Conservation (phyloP, 495 filamentous ascomycete genomes). For the Aspergillus affinis region DNA sequence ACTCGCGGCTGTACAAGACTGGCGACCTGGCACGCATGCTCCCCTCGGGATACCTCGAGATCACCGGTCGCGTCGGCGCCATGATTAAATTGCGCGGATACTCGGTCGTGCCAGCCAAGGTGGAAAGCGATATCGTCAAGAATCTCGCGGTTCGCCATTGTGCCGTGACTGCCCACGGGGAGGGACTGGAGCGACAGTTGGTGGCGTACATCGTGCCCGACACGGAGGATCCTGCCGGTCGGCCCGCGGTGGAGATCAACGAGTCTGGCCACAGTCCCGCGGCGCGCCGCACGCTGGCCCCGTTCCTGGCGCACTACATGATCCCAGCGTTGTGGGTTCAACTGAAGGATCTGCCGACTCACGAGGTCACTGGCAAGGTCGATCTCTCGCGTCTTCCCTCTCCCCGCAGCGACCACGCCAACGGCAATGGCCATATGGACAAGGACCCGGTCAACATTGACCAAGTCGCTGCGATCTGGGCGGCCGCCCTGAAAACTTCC, state of each 20-base stretch:
- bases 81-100: constrained; percentile 84
- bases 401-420: constrained; percentile 42
- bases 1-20: constrained; percentile 71
- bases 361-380: constrained; percentile 67
- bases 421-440: constrained; percentile 36
- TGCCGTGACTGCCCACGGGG: constrained; percentile 60
- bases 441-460: constrained; percentile 54
- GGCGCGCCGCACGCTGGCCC: constrained; percentile 53
- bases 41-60: constrained; percentile 70
- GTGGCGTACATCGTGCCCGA: constrained; percentile 68
- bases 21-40: constrained; percentile 77
- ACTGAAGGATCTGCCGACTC: constrained; percentile 59
- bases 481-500: constrained; percentile 55
- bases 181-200: constrained; percentile 63
- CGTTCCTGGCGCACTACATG: constrained; percentile 69
- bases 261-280: constrained; percentile 58
- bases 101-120: constrained; percentile 75
- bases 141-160: constrained; percentile 60
- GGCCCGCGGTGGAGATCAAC: constrained; percentile 55
- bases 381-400: constrained; percentile 61
- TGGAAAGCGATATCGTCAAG: constrained; percentile 63
- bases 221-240: constrained; percentile 48
- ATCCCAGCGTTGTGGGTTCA: constrained; percentile 66
- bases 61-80: constrained; percentile 73
- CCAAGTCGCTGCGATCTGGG: constrained; percentile 60